Evolutionary conservation across 148 eudicot genomes (phyloP), one percentile per base, ranked within the genome.

Genomic region (Rhododendron mucronatum): DNA sequence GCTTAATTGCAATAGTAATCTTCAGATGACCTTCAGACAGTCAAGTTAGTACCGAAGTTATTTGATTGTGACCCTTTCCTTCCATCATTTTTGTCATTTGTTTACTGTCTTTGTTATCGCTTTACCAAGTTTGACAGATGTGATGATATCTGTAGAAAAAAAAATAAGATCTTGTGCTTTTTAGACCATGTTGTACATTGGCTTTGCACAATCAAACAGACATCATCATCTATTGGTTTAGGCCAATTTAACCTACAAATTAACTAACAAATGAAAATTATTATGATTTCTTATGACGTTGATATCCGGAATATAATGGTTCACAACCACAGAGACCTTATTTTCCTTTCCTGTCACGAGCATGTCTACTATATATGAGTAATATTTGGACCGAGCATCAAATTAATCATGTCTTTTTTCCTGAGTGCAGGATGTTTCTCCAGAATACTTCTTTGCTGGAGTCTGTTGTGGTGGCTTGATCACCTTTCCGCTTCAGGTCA

Each of bases 401-500:
- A 21, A 73, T 26, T 44, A 4, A 33, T 35, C 10, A 51, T 30
- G n/a, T 39, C 7, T 75, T 80, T 83, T 9, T 37, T 48, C 50
- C 21, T 89, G 79, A 65, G 30, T 88, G 83, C 93, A 95, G 99
- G 98, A 91, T 79, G 91, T 95, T 86, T 92, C 99, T 86, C 95
- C 98, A 4, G 96, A 95, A 80, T 96, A 88, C 87, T 96, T 96
- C 93, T 96, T 96, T 90, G 98, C 93, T 59, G 99, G 99, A 82
- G 99, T 95, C 79, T 96, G 96, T 86, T 92, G 94, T 91, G 99
- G 98, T 85, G 96, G 99, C 84, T 84, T 95, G 85, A 80, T 95
- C 86, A 96, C 99, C 16, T 92, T 96, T 89, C 95, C 98, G 37
- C 14, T 95, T 88, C 99, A 96, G 99, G 99, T 95, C n/a, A 80